Base-by-base conservation (phyloP, 1,139 yeast species). In the Hyphopichia fennica region DNA sequence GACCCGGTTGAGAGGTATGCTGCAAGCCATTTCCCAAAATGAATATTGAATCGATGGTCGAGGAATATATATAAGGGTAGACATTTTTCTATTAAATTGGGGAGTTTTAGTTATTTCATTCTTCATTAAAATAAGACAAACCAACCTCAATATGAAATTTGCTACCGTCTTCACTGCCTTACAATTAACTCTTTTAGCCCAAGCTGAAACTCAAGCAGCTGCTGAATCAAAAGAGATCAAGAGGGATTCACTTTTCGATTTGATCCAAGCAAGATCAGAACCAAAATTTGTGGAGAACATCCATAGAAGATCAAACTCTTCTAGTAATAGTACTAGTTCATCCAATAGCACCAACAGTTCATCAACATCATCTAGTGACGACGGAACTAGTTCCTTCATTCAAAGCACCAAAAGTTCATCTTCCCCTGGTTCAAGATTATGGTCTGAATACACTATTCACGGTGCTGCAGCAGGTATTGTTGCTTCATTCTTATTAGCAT, bases 401-500 rank as follows among this genome's bases (percentile, higher is more conserved):
- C 37, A 35, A 18, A 35, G 29, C 17, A 35, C 37, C 13, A 35
- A 35, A 27, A 9, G n/a, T 3, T 22, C 37, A 4, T 20, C 29
- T 3, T 23, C 30, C 20, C 19, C 19, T 16, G 37, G 15, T n/a
- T 16, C 18, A 5, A 25, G 37, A 15, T 25, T 23, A 15, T 17
- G 14, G 30, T 11, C 15, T 13, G 16, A 11, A 10, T 35, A 35
- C 22, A 35, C 18, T 22, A 4, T 35, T 4, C 30, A 14, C 14
- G 37, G 37, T 3, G 37, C 37, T 8, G 22, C 22, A 7, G 31
- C 19, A 4, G 37, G 29, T 13, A 13, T 35, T 3, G 18, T n/a
- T n/a, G 37, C 31, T 17, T 35, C 37, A 15, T 35, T 35, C 22
- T 35, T 35, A 27, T 17, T 35, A 11, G 37, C 37, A 25, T 35